A percentile compares a stretch with the other conserved stretches of the same genome.
Evolutionary conservation across 805 yeast species (phyloP).

Genomic region (Yamadazyma olivae): DNA sequence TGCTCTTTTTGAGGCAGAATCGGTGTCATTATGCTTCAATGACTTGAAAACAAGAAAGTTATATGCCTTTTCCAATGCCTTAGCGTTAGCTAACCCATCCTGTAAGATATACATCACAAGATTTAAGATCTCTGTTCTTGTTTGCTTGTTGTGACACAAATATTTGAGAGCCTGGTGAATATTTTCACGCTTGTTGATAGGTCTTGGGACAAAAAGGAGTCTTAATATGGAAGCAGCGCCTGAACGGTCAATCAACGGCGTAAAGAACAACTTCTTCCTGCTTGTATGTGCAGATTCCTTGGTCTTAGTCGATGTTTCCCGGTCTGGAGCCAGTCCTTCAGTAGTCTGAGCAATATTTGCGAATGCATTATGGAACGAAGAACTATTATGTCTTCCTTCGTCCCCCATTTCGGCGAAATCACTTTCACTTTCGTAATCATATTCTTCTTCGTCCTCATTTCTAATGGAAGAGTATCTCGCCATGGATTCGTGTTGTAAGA

Average conservation of each 20-base stretch:
- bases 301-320: not conserved
- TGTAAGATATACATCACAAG: constrained; percentile 64
- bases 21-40: constrained; percentile 12
- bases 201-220: constrained; percentile 70
- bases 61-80: constrained; percentile 60
- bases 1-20: not conserved
- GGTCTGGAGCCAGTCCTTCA: too few species aligned
- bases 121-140: constrained; percentile 70
- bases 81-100: constrained; percentile 68
- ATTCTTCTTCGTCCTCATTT: constrained; percentile 20
- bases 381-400: not conserved
- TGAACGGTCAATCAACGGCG: constrained; percentile 69
- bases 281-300: constrained; percentile 15
- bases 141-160: constrained; percentile 73
- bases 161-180: constrained; percentile 64
- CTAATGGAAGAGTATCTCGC: constrained; percentile 30
- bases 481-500: constrained; percentile 54
- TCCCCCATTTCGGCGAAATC: constrained; percentile 12
- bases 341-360: not conserved
- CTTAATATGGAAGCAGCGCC: constrained; percentile 75
- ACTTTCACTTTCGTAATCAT: constrained; percentile 18
- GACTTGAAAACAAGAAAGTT: constrained; percentile 50
- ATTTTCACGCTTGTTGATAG: constrained; percentile 56
- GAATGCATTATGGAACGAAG: constrained; percentile 7
- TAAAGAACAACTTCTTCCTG: constrained; percentile 27